A percentile compares a stretch with the other conserved stretches of the same genome.
Evolutionary conservation across 164 flowering plant species (phyloP).

Genomic region (Vitis amurensis): DNA sequence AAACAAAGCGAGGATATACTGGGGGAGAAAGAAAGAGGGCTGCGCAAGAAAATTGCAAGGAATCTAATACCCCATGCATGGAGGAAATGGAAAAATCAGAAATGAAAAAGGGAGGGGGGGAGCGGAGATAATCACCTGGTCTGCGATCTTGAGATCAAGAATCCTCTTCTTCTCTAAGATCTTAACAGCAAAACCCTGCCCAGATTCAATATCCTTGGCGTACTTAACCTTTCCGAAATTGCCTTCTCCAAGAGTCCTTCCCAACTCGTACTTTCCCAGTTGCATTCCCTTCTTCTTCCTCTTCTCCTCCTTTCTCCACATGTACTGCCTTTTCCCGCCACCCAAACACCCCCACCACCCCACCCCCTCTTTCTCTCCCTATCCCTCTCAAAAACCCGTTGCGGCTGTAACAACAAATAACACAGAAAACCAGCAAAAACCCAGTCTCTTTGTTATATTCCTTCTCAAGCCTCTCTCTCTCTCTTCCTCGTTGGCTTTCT

Average conservation of each 20-base stretch:
- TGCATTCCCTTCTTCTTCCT: constrained; percentile 53
- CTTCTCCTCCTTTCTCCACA: constrained; percentile 28
- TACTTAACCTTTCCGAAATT: constrained; percentile 88
- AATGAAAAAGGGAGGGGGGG: neutral
- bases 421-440: too few relatives aligned
- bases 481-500: too few relatives aligned
- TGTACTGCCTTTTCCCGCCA: neutral
- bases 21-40: neutral
- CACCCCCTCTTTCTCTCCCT: constrained; percentile 3
- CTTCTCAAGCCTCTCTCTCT: too few relatives aligned
- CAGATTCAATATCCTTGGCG: constrained; percentile 62
- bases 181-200: constrained; percentile 72
- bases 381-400: neutral
- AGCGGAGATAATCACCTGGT: constrained; percentile 50
- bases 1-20: too few relatives aligned
- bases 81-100: neutral
- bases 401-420: too few relatives aligned
- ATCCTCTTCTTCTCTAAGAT: constrained; percentile 71
- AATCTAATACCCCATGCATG: neutral
- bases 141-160: constrained; percentile 57
- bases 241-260: constrained; percentile 82
- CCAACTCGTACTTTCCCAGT: constrained; percentile 88
- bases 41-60: neutral
- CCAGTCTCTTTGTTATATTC: too few relatives aligned
- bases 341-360: neutral